Conservation (phyloP, 805 yeast species). For the Candida pseudofarinosa region DNA sequence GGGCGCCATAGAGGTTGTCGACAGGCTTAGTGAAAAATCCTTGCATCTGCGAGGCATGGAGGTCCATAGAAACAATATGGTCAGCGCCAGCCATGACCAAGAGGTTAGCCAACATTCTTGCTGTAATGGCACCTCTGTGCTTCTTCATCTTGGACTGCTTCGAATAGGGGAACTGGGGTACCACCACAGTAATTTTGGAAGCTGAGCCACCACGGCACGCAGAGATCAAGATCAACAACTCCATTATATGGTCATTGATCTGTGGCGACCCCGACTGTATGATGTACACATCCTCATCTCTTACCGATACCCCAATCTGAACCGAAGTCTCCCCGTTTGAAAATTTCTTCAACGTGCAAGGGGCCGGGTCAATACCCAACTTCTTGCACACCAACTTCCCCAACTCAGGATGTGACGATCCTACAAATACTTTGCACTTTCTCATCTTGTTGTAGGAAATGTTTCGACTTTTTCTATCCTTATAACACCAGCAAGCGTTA, state of each 20-base stretch:
- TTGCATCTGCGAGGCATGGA: constrained; percentile 97
- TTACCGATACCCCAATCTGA: constrained; percentile 87
- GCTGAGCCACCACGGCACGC: constrained; percentile 99
- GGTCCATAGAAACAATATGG: constrained; percentile 96
- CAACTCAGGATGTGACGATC: constrained; percentile 92
- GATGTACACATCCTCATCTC: constrained; percentile 95
- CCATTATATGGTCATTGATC: constrained; percentile 94
- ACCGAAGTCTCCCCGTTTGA: constrained; percentile 98
- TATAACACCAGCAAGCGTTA: background rate
- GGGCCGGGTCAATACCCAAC: constrained; percentile 90
- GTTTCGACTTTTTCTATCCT: background rate
- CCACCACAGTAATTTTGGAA: constrained; percentile 92
- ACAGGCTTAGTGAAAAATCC: constrained; percentile 97
- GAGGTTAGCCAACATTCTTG: constrained; percentile 94
- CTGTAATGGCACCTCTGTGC: constrained; percentile 98
- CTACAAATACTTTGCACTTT: constrained; percentile 94
- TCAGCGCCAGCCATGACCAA: constrained; percentile 98
- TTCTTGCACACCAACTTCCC: constrained; percentile 88
- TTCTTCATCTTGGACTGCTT: constrained; percentile 98
- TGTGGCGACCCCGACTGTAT: constrained; percentile 87
- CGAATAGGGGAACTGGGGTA: constrained; percentile 97
- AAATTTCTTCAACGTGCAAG: constrained; percentile 85
- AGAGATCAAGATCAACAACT: constrained; percentile 81
- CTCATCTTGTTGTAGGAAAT: constrained; percentile 54
- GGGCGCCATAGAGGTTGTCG: constrained; percentile 94